These are phyloP conservation scores for Mycena amicta DNA, from an alignment of 768 basidiomycete genomes.

Conservation along the genomic window DNA sequence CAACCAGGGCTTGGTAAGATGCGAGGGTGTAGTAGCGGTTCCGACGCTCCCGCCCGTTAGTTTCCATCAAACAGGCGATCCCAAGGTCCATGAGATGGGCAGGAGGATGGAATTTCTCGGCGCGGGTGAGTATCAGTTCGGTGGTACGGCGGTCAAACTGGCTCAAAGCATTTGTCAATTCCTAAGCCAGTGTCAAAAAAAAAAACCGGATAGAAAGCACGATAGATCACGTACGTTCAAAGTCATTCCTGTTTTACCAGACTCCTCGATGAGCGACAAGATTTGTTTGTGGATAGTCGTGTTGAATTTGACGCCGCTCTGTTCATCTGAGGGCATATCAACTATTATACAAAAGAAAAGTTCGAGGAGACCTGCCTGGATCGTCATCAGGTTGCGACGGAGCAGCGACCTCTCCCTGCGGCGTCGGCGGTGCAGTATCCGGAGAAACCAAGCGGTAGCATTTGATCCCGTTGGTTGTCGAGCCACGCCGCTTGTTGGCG, in stretches of 20 bases:
- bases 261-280: constrained; percentile 67
- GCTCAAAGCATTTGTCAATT: constrained; percentile 61
- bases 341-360: too few relatives aligned
- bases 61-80: constrained; percentile 77
- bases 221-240: constrained; percentile 52
- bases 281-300: constrained; percentile 80
- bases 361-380: constrained; percentile 16
- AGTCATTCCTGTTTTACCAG: constrained; percentile 71
- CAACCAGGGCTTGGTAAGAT: constrained; percentile 65
- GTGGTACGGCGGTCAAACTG: constrained; percentile 81
- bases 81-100: constrained; percentile 72
- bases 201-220: neutral
- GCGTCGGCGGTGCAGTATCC: constrained; percentile 35
- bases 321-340: constrained; percentile 28
- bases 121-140: constrained; percentile 75
- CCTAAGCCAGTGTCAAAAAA: constrained; percentile 41
- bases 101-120: constrained; percentile 66
- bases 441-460: constrained; percentile 66
- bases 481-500: constrained; percentile 55
- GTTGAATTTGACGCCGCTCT: constrained; percentile 55
- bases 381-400: constrained; percentile 34
- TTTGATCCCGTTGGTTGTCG: constrained; percentile 50
- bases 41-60: constrained; percentile 81
- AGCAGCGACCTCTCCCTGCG: constrained; percentile 36
- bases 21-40: constrained; percentile 80